Evolutionary conservation across 495 filamentous ascomycete genomes (phyloP).

Genomic region (Penicillium ucsense): DNA sequence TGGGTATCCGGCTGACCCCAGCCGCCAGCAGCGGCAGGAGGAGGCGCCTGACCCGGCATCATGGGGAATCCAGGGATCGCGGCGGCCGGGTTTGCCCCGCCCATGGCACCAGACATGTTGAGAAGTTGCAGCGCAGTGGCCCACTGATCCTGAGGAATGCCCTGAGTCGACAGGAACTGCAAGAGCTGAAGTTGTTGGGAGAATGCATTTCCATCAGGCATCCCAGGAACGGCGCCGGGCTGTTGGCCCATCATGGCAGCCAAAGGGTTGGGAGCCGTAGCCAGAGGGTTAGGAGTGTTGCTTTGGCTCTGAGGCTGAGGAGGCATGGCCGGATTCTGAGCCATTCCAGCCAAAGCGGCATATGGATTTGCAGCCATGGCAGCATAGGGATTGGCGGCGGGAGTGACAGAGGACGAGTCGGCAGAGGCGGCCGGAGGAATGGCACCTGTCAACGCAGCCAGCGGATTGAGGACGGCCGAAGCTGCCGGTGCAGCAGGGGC

Average conservation of each 20-base stretch:
- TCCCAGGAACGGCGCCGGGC: slow-evolving; percentile 19
- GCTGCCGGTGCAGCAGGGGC: slow-evolving; percentile 45
- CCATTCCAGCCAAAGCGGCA: slow-evolving; percentile 29
- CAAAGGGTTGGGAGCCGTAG: slow-evolving; percentile 34
- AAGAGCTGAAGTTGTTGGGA: slow-evolving; percentile 55
- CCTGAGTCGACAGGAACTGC: slow-evolving; percentile 47
- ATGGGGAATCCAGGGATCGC: slow-evolving; percentile 22
- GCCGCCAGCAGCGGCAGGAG: slow-evolving; percentile 12
- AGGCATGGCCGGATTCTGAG: slow-evolving; percentile 31
- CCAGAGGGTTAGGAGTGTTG: slow-evolving; percentile 32
- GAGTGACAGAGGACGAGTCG: slow-evolving; percentile 35
- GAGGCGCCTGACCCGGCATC: slow-evolving; percentile 8
- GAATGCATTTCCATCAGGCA: slow-evolving; percentile 31
- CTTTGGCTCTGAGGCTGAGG: slow-evolving; percentile 37
- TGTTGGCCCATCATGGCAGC: slow-evolving; percentile 38
- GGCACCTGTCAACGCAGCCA: slow-evolving; percentile 47
- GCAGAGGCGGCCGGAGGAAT: slow-evolving; percentile 33
- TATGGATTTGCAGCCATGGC: slow-evolving; percentile 49
- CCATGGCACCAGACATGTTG: slow-evolving; percentile 28
- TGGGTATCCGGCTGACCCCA: slow-evolving; percentile 33
- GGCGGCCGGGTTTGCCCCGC: slow-evolving; percentile 17
- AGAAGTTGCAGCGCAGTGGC: slow-evolving; percentile 41
- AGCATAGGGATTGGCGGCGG: slow-evolving; percentile 50
- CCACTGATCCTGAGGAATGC: slow-evolving; percentile 54
- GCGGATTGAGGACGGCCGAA: slow-evolving; percentile 40